Percentiles rank a stretch among this genome's conserved stretches.
phyloP scores from a whole-genome alignment of 768 basidiomycete species.

The Hydnum rufescens region DNA sequence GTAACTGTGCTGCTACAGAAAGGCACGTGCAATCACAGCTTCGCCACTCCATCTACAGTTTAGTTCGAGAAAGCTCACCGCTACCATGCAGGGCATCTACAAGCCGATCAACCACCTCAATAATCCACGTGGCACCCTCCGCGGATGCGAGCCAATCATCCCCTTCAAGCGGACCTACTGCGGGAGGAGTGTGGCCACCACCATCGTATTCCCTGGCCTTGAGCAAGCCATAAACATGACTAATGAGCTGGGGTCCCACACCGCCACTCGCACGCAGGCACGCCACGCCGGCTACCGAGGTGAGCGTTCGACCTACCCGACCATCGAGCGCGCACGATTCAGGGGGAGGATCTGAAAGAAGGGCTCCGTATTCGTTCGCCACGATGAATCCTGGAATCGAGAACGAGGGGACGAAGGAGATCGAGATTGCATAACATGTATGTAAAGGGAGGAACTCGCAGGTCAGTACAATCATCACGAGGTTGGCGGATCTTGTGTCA shows the following conservation, averaged over 20 bases:
- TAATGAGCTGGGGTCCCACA: slow-evolving; percentile 71
- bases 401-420: neutral
- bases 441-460: neutral
- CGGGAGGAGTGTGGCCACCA: slow-evolving; percentile 29
- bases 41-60: no score
- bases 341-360: slow-evolving; percentile 56
- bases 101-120: slow-evolving; percentile 17
- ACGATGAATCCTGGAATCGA: slow-evolving; percentile 58
- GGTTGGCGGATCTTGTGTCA: neutral
- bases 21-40: no score
- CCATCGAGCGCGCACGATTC: slow-evolving; percentile 34
- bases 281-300: slow-evolving; percentile 70
- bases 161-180: slow-evolving; percentile 5
- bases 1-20: no score
- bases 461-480: neutral
- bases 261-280: slow-evolving; percentile 68
- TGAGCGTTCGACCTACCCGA: slow-evolving; percentile 50
- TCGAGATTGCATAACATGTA: no score
- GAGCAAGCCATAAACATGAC: slow-evolving; percentile 78
- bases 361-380: slow-evolving; percentile 52
- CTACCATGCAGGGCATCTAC: neutral
- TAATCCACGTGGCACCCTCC: slow-evolving; percentile 19
- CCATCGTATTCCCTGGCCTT: slow-evolving; percentile 46
- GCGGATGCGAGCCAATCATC: slow-evolving; percentile 18
- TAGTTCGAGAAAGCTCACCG: no score